Conservation (phyloP, 2,329 filamentous ascomycete genomes). For the Diaporthe destruens region DNA sequence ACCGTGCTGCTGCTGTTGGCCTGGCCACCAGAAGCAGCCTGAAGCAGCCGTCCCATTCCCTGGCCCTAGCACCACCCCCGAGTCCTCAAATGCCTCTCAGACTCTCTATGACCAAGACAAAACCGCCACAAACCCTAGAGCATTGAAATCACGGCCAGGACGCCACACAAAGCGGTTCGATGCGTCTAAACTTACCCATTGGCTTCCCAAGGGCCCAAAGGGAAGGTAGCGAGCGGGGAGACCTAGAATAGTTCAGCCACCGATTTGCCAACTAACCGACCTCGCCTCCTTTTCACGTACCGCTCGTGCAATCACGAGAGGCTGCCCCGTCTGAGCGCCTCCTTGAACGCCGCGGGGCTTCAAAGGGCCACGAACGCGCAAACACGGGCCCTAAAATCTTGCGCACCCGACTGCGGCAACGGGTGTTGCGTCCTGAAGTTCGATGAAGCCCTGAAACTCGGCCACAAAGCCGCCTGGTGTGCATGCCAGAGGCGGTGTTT, state of each 20-base stretch:
- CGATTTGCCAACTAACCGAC: constrained; percentile 10
- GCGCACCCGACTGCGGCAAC: constrained; percentile 25
- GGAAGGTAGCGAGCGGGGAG: background rate
- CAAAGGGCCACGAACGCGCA: background rate
- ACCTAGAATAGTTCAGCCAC: constrained; percentile 9
- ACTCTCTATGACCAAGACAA: background rate
- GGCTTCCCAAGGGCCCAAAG: constrained; percentile 12
- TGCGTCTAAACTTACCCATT: constrained; percentile 4
- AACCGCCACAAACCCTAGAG: background rate
- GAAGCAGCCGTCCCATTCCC: background rate
- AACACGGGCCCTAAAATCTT: background rate
- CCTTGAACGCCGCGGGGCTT: background rate
- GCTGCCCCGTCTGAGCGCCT: constrained; percentile 6
- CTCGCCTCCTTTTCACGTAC: background rate
- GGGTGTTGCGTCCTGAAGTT: background rate
- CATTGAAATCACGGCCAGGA: background rate
- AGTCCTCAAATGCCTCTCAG: no score
- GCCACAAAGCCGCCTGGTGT: constrained; percentile 3
- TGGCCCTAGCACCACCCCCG: background rate
- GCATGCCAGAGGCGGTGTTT: constrained; percentile 3
- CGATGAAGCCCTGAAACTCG: constrained; percentile 2
- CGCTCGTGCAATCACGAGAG: background rate
- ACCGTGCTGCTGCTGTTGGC: background rate
- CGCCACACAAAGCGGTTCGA: background rate
- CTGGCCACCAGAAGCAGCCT: background rate